Evolutionary conservation across 108 stramenopile genomes (phyloP), one percentile per base, ranked within the genome.

Genomic region (Fragilaria radians): DNA sequence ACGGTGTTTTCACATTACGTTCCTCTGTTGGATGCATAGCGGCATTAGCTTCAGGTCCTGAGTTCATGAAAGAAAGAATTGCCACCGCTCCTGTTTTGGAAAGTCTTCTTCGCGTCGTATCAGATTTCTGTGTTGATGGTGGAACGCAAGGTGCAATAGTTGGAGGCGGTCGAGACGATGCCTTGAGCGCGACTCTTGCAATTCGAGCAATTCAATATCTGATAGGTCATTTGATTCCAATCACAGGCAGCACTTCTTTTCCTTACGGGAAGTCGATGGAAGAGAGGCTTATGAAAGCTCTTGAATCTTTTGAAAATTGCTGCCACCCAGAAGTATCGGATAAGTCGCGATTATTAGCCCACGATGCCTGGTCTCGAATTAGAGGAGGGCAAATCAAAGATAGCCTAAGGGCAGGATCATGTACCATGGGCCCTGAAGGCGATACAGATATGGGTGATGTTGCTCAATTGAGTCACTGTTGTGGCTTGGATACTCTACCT

Each of bases 51-150:
- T 73, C 80, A 14, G 91, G 91, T 26, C 91, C 91, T 28, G 91
- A 93, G 47, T 93, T 93, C 46, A 93, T 89, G 91, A 93, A 93
- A 69, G 91, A 93, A 61, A 63, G 91, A 18, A 89, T 93, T 51
- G 87, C 91, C 14, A 93, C 91, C 11, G 73, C 71, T 26, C 85
- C 85, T 11, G 91, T 93, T 19, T 93, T 76, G 59, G 91, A 93
- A 61, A 89, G 87, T 60, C 80, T 93, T 23, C 68, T 93, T n/a
- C 77, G 79, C 18, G 91, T 93, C n/a, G 70, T 89, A 5, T 61
- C 74, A 4, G 91, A 88, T 73, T 93, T 87, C 80, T 93, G 87
- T 57, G 91, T 93, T n/a, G 85, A 93, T 26, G 87, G 91, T 28
- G 87, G 91, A 31, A 85, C 87, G 7, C 82, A 81, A 25, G 91